Percentiles rank a stretch among this genome's conserved stretches.
Conservation (phyloP, 2,329 filamentous ascomycete genomes). For the Fusarium coicis region DNA sequence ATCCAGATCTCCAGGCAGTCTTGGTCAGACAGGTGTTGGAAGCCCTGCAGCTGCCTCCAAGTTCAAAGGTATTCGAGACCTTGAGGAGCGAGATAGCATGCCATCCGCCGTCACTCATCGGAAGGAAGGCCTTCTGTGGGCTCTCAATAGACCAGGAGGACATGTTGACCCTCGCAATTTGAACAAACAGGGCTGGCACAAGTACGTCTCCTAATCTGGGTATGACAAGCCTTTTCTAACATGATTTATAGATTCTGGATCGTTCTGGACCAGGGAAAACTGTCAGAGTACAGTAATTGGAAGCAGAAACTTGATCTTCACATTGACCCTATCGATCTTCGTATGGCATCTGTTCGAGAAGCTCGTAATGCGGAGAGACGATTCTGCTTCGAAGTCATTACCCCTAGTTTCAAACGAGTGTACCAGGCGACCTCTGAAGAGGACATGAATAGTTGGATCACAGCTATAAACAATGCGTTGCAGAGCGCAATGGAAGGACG, state of each 20-base stretch:
- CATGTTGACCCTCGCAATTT: slow-evolving; percentile 95
- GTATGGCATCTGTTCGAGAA: slow-evolving; percentile 96
- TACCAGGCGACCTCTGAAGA: slow-evolving; percentile 99
- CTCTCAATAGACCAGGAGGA: slow-evolving; percentile 88
- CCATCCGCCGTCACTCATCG: slow-evolving; percentile 69
- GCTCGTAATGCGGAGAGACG: slow-evolving; percentile 92
- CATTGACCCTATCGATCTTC: slow-evolving; percentile 96
- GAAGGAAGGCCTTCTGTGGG: slow-evolving; percentile 96
- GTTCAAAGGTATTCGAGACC: slow-evolving; percentile 92
- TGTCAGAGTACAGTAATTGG: slow-evolving; percentile 99
- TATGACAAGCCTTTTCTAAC: slow-evolving; percentile 22
- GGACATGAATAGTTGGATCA: slow-evolving; percentile 97
- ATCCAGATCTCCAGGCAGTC: slow-evolving; percentile 67
- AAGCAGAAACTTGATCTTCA: slow-evolving; percentile 96
- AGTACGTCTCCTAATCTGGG: slow-evolving; percentile 67
- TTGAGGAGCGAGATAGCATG: slow-evolving; percentile 82
- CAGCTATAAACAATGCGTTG: slow-evolving; percentile 94
- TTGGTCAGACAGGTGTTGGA: slow-evolving; percentile 56
- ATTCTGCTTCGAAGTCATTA: slow-evolving; percentile 99
- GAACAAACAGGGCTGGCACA: slow-evolving; percentile 99
- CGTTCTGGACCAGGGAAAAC: slow-evolving; percentile 93
- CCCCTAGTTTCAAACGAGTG: slow-evolving; percentile 92
- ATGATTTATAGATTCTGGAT: slow-evolving; percentile 86
- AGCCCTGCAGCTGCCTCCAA: slow-evolving; percentile 67
- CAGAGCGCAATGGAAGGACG: slow-evolving; percentile 94